Evolutionary conservation across 2,329 filamentous ascomycete genomes (phyloP).

Genomic region (Paecilomyces formosus): DNA sequence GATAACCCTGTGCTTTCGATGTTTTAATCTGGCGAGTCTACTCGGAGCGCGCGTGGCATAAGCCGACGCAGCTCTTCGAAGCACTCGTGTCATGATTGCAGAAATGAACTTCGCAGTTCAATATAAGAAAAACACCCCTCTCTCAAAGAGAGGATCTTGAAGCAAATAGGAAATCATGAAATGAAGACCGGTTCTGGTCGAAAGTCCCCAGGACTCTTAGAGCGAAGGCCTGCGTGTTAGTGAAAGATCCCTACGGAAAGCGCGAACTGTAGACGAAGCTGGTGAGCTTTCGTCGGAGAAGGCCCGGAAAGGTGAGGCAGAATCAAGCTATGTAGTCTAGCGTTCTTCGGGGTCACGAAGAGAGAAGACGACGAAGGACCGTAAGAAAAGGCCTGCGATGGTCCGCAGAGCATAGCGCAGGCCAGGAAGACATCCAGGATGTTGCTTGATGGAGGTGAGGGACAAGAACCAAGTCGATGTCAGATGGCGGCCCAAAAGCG

Average conservation of each 20-base stretch:
- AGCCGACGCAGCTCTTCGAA: constrained; percentile 25
- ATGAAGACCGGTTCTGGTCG: background rate
- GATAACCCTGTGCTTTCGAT: constrained; percentile 49
- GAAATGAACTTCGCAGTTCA: constrained; percentile 6
- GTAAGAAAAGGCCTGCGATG: background rate
- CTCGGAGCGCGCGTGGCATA: constrained; percentile 25
- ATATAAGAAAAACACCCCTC: background rate
- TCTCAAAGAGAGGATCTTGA: background rate
- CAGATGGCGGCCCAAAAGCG: constrained; percentile 7
- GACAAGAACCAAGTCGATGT: constrained; percentile 6
- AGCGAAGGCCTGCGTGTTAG: constrained; percentile 6
- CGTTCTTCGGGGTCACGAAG: background rate
- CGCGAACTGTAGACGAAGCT: constrained; percentile 3
- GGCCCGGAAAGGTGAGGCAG: background rate
- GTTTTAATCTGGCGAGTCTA: constrained; percentile 23
- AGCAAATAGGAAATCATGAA: background rate
- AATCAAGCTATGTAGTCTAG: background rate
- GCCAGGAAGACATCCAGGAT: background rate
- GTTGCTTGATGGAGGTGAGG: constrained; percentile 4
- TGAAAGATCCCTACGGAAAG: constrained; percentile 12
- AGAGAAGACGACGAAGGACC: background rate
- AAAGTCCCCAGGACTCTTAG: background rate
- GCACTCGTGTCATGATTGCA: constrained; percentile 29
- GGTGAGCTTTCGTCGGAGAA: background rate
- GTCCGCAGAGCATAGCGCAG: background rate